Conservation (phyloP, 148 eudicot species). For the Agrostemma githago region DNA sequence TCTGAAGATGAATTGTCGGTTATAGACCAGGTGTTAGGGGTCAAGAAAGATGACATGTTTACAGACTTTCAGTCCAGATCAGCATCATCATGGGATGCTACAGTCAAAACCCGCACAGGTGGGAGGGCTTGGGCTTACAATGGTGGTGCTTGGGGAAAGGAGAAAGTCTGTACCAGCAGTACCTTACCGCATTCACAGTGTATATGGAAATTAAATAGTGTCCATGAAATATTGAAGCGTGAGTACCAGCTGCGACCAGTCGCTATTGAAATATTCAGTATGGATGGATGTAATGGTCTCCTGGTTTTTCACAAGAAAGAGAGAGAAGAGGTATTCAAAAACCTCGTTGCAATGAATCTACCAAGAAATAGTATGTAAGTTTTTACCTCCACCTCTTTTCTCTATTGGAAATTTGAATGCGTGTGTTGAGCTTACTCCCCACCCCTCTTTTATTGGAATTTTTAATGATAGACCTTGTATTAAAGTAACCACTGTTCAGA, state of each 20-base stretch:
- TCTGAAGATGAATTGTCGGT: conserved; percentile 87
- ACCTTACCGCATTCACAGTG: conserved; percentile 88
- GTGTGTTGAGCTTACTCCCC: background rate
- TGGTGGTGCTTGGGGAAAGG: conserved; percentile 99
- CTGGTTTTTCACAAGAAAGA: conserved; percentile 97
- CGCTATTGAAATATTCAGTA: conserved; percentile 96
- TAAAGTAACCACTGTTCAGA: background rate
- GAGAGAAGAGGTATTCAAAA: conserved; percentile 95
- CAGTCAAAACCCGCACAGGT: conserved; percentile 55
- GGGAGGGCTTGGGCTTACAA: conserved; percentile 98
- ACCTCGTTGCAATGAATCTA: conserved; percentile 93
- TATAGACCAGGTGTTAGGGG: conserved; percentile 96
- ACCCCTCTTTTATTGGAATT: background rate
- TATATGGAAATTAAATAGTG: conserved; percentile 98
- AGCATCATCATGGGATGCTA: conserved; percentile 69
- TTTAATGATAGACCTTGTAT: background rate
- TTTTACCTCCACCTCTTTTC: background rate
- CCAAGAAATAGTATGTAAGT: conserved; percentile 99
- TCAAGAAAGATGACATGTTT: conserved; percentile 72
- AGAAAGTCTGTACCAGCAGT: conserved; percentile 68
- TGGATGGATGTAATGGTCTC: conserved; percentile 99
- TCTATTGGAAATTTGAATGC: background rate
- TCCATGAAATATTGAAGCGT: conserved; percentile 95
- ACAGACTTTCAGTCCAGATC: conserved; percentile 84
- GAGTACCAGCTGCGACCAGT: conserved; percentile 99